A percentile compares a stretch with the other conserved stretches of the same genome.
Evolutionary conservation across 352 stramenopile genomes (phyloP).

Genomic region (Pythium guiyangense): DNA sequence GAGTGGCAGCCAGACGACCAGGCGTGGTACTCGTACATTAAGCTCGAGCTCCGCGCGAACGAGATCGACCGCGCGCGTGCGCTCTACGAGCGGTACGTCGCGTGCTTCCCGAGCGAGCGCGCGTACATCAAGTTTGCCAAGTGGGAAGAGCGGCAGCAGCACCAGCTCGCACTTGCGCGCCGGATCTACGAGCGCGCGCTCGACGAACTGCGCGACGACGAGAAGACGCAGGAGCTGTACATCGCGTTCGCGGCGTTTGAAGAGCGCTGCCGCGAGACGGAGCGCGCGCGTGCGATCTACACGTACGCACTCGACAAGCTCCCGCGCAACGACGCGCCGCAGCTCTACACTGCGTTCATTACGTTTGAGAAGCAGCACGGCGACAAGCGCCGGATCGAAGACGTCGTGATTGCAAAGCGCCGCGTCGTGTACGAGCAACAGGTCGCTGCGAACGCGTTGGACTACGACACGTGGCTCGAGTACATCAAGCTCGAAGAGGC

Average conservation of each 20-base stretch:
- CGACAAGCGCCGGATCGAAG: slow-evolving; percentile 94
- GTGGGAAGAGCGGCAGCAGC: slow-evolving; percentile 96
- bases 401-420: slow-evolving; percentile 94
- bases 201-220: slow-evolving; percentile 84
- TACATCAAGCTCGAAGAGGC: slow-evolving; percentile 97
- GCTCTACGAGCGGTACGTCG: slow-evolving; percentile 94
- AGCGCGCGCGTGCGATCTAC: slow-evolving; percentile 89
- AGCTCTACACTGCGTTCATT: slow-evolving; percentile 96
- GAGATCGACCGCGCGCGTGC: slow-evolving; percentile 82
- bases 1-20: slow-evolving; percentile 98
- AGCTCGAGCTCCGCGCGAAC: slow-evolving; percentile 95
- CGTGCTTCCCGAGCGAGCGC: slow-evolving; percentile 84
- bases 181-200: slow-evolving; percentile 95
- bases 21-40: slow-evolving; percentile 97
- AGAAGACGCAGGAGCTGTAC: slow-evolving; percentile 87
- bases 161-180: slow-evolving; percentile 89
- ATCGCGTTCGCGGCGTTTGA: slow-evolving; percentile 96
- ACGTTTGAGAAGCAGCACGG: slow-evolving; percentile 99
- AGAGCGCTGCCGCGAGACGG: slow-evolving; percentile 93
- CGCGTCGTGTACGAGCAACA: slow-evolving; percentile 94
- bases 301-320: slow-evolving; percentile 80
- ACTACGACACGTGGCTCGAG: slow-evolving; percentile 99
- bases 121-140: slow-evolving; percentile 98
- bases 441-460: slow-evolving; percentile 85
- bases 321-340: slow-evolving; percentile 84